A percentile compares a stretch with the other conserved stretches of the same genome.
Evolutionary conservation across 768 basidiomycete species (phyloP).

Genomic region (Lentinula sp.): DNA sequence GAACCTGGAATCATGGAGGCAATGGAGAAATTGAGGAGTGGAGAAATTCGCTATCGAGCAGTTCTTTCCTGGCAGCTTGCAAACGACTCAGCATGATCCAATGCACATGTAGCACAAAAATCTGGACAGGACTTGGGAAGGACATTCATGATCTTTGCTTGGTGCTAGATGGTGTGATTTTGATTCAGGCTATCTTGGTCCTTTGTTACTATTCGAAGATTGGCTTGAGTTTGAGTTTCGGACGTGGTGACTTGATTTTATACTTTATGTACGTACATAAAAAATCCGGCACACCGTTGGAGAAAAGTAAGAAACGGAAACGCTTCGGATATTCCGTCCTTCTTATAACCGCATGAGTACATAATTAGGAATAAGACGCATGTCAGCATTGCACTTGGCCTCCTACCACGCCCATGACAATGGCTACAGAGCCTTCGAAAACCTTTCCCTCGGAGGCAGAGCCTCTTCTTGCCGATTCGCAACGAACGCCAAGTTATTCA

Average conservation of each 20-base stretch:
- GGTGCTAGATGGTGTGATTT: neutral
- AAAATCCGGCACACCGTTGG: neutral
- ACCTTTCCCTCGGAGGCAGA: slow-evolving; percentile 1
- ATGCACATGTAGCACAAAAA: neutral
- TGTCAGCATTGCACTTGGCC: neutral
- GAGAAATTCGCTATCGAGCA: slow-evolving; percentile 23
- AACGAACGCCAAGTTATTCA: neutral
- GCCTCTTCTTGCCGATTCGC: slow-evolving; percentile 1
- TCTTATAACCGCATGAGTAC: neutral
- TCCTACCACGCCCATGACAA: neutral
- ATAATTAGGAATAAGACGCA: neutral
- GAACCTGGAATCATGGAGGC: slow-evolving; percentile 24
- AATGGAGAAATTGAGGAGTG: slow-evolving; percentile 16
- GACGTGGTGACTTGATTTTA: no score
- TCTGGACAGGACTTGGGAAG: neutral
- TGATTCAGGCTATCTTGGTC: no score
- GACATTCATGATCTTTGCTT: neutral
- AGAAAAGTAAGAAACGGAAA: neutral
- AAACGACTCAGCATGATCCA: neutral
- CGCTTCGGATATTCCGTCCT: neutral
- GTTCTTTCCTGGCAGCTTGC: slow-evolving; percentile 13
- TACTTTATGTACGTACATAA: no score
- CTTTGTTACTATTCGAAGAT: no score
- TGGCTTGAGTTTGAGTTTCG: no score
- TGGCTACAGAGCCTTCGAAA: slow-evolving; percentile 2